phyloP scores from a whole-genome alignment of 768 basidiomycete genomes.

The Asterophora parasitica region DNA sequence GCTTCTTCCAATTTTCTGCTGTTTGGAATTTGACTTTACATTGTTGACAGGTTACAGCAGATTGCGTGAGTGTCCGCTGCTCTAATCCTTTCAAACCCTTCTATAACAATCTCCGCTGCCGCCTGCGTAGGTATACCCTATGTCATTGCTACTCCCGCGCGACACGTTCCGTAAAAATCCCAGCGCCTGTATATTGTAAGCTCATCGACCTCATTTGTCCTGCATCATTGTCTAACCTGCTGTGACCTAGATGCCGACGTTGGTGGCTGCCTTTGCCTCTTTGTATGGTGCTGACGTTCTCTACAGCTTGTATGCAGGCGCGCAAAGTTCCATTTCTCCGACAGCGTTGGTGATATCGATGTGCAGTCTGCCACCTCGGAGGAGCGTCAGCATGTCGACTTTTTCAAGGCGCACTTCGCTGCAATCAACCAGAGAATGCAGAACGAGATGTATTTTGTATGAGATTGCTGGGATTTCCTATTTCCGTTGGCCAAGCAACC shows the following conservation, averaged over 20 bases:
- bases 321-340: constrained; percentile 46
- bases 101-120: not conserved
- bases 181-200: constrained; percentile 69
- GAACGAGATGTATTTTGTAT: constrained; percentile 29
- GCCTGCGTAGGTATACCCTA: constrained; percentile 31
- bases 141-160: constrained; percentile 69
- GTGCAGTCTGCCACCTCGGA: constrained; percentile 33
- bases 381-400: constrained; percentile 19
- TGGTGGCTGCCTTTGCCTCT: constrained; percentile 15
- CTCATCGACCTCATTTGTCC: not conserved
- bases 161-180: constrained; percentile 70
- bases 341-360: constrained; percentile 29
- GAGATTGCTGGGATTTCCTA: not conserved
- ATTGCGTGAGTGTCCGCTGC: constrained; percentile 42
- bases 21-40: not conserved
- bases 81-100: not conserved
- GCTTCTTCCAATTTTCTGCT: constrained; percentile 9
- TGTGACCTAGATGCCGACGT: constrained; percentile 50
- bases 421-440: constrained; percentile 24
- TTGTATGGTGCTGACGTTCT: not conserved
- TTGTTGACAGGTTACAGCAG: constrained; percentile 34
- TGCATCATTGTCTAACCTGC: not conserved
- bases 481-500: no score
- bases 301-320: constrained; percentile 50
- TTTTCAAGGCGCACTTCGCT: constrained; percentile 30